A percentile compares a stretch with the other conserved stretches of the same genome.
These are phyloP conservation scores for Linum lewisii DNA, from an alignment of 345 rosid genomes.

Conservation along the genomic window DNA sequence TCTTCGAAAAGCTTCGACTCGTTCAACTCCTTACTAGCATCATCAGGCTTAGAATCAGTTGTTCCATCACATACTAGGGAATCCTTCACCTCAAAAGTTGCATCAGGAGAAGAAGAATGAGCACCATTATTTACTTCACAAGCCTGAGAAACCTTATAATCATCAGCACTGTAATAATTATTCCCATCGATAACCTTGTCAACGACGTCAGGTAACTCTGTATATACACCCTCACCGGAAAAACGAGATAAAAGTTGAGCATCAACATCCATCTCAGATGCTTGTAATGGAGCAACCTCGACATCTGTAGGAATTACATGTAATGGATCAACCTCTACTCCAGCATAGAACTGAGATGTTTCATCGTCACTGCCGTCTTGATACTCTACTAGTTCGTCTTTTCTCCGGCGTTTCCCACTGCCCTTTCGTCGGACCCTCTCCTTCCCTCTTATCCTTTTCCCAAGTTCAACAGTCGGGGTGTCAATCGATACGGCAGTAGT, in stretches of 20 bases:
- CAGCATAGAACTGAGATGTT: conserved; percentile 4
- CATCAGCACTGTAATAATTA: neutral
- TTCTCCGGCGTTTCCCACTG: conserved; percentile 53
- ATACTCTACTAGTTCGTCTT: conserved; percentile 42
- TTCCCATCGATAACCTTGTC: conserved; percentile 12
- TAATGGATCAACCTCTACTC: conserved; percentile 17
- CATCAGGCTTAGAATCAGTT: conserved; percentile 3
- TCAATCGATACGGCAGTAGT: conserved; percentile 15
- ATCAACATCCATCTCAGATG: conserved; percentile 11
- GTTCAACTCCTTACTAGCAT: conserved; percentile 3
- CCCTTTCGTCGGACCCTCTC: conserved; percentile 71
- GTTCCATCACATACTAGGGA: neutral
- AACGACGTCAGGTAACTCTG: conserved; percentile 7
- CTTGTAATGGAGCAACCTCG: conserved; percentile 15
- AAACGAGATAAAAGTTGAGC: conserved; percentile 4
- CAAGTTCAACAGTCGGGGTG: conserved; percentile 36
- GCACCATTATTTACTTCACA: neutral
- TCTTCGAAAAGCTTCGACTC: conserved; percentile 1
- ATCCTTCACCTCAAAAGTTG: conserved; percentile 1
- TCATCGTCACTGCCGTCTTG: conserved; percentile 23
- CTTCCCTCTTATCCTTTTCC: conserved; percentile 69
- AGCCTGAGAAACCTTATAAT: conserved; percentile 7
- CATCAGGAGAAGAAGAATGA: conserved; percentile 3
- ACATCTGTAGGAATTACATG: conserved; percentile 10
- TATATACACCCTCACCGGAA: conserved; percentile 6